phyloP scores from a whole-genome alignment of 192 early-diverging fungal species.

The Lunasporangiospora selenospora region DNA sequence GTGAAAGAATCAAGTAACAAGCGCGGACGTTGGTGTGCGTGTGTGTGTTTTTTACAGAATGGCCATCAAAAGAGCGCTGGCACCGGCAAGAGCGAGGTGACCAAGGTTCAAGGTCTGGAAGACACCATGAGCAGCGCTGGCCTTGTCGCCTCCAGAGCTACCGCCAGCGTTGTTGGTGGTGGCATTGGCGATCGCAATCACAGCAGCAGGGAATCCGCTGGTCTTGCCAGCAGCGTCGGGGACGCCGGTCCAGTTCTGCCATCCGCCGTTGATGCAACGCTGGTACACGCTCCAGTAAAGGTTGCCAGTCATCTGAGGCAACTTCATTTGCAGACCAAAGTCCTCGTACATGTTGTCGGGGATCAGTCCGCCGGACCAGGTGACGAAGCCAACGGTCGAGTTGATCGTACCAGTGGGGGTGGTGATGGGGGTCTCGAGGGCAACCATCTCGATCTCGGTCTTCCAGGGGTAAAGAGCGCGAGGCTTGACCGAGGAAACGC shows the following conservation, averaged over 20 bases:
- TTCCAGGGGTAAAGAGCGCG: slow-evolving; percentile 23
- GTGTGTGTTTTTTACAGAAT: slow-evolving; percentile 20
- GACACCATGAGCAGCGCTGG: slow-evolving; percentile 9
- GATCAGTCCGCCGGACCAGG: slow-evolving; percentile 25
- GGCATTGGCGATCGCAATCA: slow-evolving; percentile 18
- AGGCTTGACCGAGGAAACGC: slow-evolving; percentile 43
- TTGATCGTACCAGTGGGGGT: slow-evolving; percentile 39
- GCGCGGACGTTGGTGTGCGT: too few relatives aligned
- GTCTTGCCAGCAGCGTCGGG: slow-evolving; percentile 35
- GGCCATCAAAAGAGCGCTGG: slow-evolving; percentile 21
- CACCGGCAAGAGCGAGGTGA: slow-evolving; percentile 8
- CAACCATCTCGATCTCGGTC: slow-evolving; percentile 38
- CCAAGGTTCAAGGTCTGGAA: slow-evolving; percentile 16
- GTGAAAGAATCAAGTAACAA: too few relatives aligned
- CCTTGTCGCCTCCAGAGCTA: neutral
- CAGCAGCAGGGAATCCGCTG: slow-evolving; percentile 33
- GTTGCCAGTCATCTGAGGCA: slow-evolving; percentile 21
- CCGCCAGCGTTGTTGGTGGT: neutral
- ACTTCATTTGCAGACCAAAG: slow-evolving; percentile 46
- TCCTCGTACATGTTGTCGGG: slow-evolving; percentile 39
- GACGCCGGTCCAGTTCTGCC: slow-evolving; percentile 44
- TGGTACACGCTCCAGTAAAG: slow-evolving; percentile 43
- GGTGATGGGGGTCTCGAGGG: slow-evolving; percentile 29
- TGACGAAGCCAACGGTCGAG: slow-evolving; percentile 37
- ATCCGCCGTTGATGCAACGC: slow-evolving; percentile 36